phyloP scores from a whole-genome alignment of 2,329 filamentous ascomycete genomes.

The Trichoderma citrinoviride region DNA sequence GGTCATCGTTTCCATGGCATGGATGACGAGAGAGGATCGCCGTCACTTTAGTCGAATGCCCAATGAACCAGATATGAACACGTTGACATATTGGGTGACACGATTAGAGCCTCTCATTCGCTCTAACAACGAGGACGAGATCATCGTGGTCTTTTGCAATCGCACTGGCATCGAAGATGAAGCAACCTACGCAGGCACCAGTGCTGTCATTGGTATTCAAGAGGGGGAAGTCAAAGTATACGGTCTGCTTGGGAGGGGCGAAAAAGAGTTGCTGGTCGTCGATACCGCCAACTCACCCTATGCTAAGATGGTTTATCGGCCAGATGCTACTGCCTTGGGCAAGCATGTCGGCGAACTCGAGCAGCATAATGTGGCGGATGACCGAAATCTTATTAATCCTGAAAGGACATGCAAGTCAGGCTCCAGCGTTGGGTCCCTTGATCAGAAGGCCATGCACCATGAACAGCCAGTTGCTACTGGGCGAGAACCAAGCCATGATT shows the following conservation, averaged over 20 bases:
- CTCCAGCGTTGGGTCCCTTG: not conserved
- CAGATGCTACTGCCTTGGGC: not conserved
- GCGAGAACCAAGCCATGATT: not conserved
- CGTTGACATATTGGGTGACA: slow-evolving; percentile 71
- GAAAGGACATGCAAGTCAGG: not conserved
- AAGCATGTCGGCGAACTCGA: not conserved
- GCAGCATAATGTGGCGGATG: not conserved
- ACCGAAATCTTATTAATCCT: not conserved
- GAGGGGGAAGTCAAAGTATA: slow-evolving; percentile 65
- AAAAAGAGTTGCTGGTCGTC: slow-evolving; percentile 65
- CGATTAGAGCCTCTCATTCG: slow-evolving; percentile 65
- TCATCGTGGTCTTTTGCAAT: slow-evolving; percentile 70
- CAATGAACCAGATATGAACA: slow-evolving; percentile 66
- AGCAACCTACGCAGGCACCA: slow-evolving; percentile 70
- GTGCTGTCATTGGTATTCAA: slow-evolving; percentile 64
- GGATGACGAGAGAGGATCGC: slow-evolving; percentile 61
- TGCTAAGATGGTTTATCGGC: slow-evolving; percentile 43
- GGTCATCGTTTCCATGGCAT: slow-evolving; percentile 73
- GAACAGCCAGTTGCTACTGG: not conserved
- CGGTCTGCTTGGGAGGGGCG: slow-evolving; percentile 65
- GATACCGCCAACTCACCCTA: slow-evolving; percentile 53
- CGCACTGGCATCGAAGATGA: slow-evolving; percentile 64
- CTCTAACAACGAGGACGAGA: slow-evolving; percentile 51
- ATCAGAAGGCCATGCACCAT: not conserved
- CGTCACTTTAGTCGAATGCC: slow-evolving; percentile 48